phyloP scores from a whole-genome alignment of 208 protist genomes.

The Crithidia mellificae region DNA sequence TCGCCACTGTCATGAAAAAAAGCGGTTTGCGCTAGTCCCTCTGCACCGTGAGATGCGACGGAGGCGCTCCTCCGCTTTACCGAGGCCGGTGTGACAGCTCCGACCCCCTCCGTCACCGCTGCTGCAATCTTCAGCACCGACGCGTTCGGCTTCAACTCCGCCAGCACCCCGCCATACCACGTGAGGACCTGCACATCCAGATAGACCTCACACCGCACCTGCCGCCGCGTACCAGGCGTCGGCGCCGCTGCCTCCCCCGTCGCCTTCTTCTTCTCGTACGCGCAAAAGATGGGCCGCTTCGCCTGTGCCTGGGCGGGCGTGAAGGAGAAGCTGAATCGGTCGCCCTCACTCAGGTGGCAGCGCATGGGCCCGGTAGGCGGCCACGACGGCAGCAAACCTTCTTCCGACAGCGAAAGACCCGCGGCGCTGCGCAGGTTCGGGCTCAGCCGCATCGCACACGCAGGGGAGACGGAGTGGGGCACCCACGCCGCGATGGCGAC shows the following conservation, averaged over 20 bases:
- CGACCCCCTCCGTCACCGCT: constrained; percentile 15
- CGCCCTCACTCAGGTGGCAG: constrained; percentile 14
- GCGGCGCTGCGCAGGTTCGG: not conserved
- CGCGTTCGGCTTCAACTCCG: not conserved
- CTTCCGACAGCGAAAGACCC: not conserved
- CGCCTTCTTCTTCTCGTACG: constrained; percentile 7
- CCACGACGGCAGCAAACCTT: constrained; percentile 6
- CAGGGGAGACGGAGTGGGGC: constrained; percentile 16
- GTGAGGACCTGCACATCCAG: constrained; percentile 14
- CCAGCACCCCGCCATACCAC: constrained; percentile 10
- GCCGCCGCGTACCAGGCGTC: not conserved
- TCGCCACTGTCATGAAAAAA: too few species aligned
- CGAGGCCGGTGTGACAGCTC: not conserved
- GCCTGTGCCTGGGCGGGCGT: constrained; percentile 3
- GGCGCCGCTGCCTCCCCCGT: not conserved
- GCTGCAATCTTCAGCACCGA: constrained; percentile 11
- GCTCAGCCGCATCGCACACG: constrained; percentile 23
- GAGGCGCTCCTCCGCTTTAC: not conserved
- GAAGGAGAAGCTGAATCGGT: constrained; percentile 19
- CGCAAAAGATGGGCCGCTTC: constrained; percentile 16
- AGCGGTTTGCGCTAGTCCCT: too few species aligned
- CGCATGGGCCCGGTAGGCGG: constrained; percentile 4
- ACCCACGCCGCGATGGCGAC: constrained; percentile 7
- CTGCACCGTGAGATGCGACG: not conserved
- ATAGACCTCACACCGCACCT: constrained; percentile 23